phyloP scores from a whole-genome alignment of 2,329 filamentous ascomycete genomes.

The Apiospora hydei region DNA sequence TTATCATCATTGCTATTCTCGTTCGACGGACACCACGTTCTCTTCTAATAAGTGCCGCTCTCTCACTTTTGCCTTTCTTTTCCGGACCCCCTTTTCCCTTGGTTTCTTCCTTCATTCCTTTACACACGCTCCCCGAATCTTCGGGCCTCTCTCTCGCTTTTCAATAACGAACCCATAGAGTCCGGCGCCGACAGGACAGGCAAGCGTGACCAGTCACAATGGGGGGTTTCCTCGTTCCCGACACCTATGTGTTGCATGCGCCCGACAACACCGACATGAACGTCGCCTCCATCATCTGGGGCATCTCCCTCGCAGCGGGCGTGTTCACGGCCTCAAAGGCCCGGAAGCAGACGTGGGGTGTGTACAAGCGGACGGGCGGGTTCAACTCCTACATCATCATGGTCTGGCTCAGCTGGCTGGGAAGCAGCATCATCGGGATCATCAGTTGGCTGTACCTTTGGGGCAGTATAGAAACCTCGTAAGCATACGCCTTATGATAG shows the following conservation, averaged over 20 bases:
- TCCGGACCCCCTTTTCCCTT: neutral
- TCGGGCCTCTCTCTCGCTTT: neutral
- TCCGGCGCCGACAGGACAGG: neutral
- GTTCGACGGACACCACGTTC: too few relatives aligned
- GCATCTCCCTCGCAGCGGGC: conserved; percentile 42
- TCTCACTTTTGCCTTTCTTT: neutral
- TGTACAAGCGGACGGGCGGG: conserved; percentile 35
- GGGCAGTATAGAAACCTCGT: conserved; percentile 20
- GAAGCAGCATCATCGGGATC: conserved; percentile 38
- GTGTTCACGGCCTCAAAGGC: conserved; percentile 39
- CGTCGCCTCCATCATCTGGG: conserved; percentile 42
- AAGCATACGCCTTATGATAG: neutral
- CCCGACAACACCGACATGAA: conserved; percentile 34
- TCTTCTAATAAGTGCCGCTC: neutral
- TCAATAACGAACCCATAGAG: neutral
- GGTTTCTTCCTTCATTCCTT: neutral
- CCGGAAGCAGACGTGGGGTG: conserved; percentile 38
- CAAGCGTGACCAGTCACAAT: neutral
- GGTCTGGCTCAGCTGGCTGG: conserved; percentile 44
- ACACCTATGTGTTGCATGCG: neutral
- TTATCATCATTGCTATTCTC: neutral
- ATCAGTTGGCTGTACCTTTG: conserved; percentile 38
- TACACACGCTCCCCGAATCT: neutral
- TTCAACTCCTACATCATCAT: conserved; percentile 43
- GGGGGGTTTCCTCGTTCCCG: conserved; percentile 11